Percentiles rank a stretch among this genome's conserved stretches.
These are phyloP conservation scores for Penicillium macrosclerotiorum DNA, from an alignment of 495 filamentous ascomycete genomes.

Conservation along the genomic window DNA sequence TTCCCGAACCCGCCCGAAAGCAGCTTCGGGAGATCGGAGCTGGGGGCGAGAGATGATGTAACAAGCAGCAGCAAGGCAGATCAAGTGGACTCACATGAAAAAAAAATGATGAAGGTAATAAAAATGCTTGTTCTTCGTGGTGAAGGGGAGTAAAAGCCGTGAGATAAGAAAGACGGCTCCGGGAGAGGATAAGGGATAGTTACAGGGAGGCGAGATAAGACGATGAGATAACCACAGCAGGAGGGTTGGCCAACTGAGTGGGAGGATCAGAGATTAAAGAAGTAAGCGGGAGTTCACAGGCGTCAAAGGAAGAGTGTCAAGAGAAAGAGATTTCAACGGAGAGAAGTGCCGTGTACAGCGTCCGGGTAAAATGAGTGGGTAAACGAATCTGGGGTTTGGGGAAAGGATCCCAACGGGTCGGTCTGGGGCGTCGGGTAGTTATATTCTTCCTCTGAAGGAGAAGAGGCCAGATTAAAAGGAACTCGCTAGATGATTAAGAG, in stretches of 20 bases:
- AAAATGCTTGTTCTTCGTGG: neutral
- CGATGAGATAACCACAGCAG: too few relatives aligned
- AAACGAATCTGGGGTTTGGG: too few relatives aligned
- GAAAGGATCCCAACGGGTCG: too few relatives aligned
- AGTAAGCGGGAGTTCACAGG: neutral
- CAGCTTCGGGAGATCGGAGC: conserved; percentile 12
- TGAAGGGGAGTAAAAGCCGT: neutral
- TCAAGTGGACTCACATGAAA: conserved; percentile 14
- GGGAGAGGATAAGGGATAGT: too few relatives aligned
- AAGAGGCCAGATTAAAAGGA: too few relatives aligned
- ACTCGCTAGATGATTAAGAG: too few relatives aligned
- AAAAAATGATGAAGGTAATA: neutral
- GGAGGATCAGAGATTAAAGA: neutral
- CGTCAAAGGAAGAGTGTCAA: neutral
- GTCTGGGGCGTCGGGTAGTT: too few relatives aligned
- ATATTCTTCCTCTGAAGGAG: too few relatives aligned
- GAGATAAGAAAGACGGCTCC: conserved; percentile 3
- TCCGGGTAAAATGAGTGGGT: too few relatives aligned
- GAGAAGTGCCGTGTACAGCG: too few relatives aligned
- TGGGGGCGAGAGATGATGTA: conserved; percentile 13
- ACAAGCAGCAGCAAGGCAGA: neutral
- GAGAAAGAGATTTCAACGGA: too few relatives aligned
- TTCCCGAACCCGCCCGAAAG: conserved; percentile 19
- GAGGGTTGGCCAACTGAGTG: too few relatives aligned
- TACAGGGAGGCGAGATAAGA: neutral